These are phyloP conservation scores for Rhodotorula paludigena DNA, from an alignment of 768 basidiomycete genomes.

Conservation along the genomic window DNA sequence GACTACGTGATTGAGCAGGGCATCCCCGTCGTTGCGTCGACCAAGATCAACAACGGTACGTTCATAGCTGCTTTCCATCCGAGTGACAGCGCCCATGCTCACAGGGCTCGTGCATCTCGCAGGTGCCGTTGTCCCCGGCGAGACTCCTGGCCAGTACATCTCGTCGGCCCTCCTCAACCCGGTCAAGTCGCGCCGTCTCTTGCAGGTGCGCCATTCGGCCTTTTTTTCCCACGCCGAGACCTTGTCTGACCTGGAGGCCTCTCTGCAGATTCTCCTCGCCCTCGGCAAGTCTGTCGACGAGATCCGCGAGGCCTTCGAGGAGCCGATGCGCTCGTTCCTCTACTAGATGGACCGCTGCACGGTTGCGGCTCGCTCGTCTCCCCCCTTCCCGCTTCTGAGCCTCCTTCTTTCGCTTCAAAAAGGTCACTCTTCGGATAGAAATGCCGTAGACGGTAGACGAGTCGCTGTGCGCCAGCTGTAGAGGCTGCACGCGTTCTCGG, in stretches of 20 bases:
- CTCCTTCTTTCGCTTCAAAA: too few relatives aligned
- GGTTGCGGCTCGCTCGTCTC: too few relatives aligned
- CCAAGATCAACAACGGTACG: constrained; percentile 30
- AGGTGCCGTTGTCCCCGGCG: constrained; percentile 7
- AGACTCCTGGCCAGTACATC: not conserved
- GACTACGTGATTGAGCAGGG: not conserved
- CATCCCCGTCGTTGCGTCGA: constrained; percentile 19
- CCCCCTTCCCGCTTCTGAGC: too few relatives aligned
- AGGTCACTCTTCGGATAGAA: too few relatives aligned
- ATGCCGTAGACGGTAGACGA: too few relatives aligned
- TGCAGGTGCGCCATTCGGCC: constrained; percentile 26
- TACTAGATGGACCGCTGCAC: not conserved
- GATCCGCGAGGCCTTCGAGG: constrained; percentile 32
- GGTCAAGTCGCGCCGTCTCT: constrained; percentile 26
- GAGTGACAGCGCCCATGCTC: not conserved
- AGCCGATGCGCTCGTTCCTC: constrained; percentile 15
- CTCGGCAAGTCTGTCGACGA: constrained; percentile 12
- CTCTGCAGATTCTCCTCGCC: constrained; percentile 22
- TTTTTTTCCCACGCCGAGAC: too few relatives aligned
- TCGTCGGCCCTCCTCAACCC: constrained; percentile 27
- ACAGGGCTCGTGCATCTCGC: too few relatives aligned
- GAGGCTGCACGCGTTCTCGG: too few relatives aligned
- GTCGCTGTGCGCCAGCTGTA: too few relatives aligned
- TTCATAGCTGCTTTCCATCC: not conserved
- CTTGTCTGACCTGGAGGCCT: not conserved